Percentiles rank a stretch among this genome's conserved stretches.
Evolutionary conservation across 2,329 filamentous ascomycete genomes (phyloP).

Genomic region (Thielaviopsis punctulata): DNA sequence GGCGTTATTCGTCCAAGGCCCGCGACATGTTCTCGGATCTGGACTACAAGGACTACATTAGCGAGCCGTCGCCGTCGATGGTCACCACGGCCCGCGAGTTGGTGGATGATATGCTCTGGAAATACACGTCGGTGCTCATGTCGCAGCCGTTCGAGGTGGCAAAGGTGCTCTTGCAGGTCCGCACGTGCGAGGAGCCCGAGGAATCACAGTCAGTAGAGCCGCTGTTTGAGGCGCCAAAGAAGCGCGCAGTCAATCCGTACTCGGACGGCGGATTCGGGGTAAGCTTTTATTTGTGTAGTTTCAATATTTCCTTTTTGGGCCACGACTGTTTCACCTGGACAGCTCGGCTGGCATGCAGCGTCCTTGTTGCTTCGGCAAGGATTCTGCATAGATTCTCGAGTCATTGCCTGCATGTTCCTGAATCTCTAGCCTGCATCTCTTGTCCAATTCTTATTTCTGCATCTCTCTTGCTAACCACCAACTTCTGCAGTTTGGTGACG

Average conservation of each 20-base stretch:
- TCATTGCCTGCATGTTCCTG: no score
- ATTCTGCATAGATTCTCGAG: not conserved
- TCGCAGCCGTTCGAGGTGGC: conserved; percentile 95
- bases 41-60: conserved; percentile 77
- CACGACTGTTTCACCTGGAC: not conserved
- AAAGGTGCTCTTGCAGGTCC: conserved; percentile 78
- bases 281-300: not conserved
- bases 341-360: not conserved
- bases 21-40: conserved; percentile 78
- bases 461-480: no score
- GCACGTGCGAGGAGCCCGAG: conserved; percentile 15
- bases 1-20: conserved; percentile 42
- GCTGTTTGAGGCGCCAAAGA: conserved; percentile 11
- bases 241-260: conserved; percentile 3
- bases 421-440: no score
- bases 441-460: no score
- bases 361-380: not conserved
- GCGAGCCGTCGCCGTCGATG: conserved; percentile 57
- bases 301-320: not conserved
- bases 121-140: conserved; percentile 76
- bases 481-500: conserved; percentile 17
- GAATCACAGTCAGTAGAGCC: conserved; percentile 10
- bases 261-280: conserved; percentile 10
- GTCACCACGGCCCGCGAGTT: conserved; percentile 54
- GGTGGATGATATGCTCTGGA: conserved; percentile 74